Conservation (phyloP, 1,284 basidiomycete genomes). For the Agroathelia rolfsii region DNA sequence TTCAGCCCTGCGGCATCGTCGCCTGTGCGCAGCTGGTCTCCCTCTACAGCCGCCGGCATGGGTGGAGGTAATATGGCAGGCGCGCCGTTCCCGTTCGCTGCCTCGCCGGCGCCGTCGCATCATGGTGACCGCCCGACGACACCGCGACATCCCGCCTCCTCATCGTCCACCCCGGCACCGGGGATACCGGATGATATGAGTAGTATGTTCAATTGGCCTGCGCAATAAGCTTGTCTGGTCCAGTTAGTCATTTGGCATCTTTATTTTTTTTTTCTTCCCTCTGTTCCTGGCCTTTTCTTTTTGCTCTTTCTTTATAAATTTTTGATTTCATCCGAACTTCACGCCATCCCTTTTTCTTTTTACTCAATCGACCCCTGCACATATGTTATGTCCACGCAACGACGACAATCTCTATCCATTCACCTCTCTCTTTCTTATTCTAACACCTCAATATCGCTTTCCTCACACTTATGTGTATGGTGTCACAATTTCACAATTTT, state of each 20-base stretch:
- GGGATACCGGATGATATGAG: no score
- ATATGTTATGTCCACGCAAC: no score
- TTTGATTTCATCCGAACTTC: conserved; percentile 16
- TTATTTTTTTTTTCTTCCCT: conserved; percentile 12
- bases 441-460: no score
- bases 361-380: conserved; percentile 7
- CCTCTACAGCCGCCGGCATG: no score
- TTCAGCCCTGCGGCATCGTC: conserved; percentile 14
- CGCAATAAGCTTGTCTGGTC: conserved; percentile 22
- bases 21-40: no score
- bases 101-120: conserved; percentile 19
- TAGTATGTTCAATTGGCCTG: conserved; percentile 41
- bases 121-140: conserved; percentile 15
- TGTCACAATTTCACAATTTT: no score
- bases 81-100: conserved; percentile 16
- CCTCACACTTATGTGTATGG: no score
- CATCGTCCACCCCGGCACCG: conserved; percentile 20
- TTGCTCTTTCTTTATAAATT: conserved; percentile 16
- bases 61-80: conserved; percentile 14
- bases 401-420: no score
- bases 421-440: no score
- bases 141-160: conserved; percentile 17
- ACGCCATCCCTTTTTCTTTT: conserved; percentile 5
- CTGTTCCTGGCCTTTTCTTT: conserved; percentile 15
- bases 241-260: conserved; percentile 11